These are phyloP conservation scores for Phycomyces nitens DNA, from an alignment of 192 early-diverging fungal species.

Conservation along the genomic window DNA sequence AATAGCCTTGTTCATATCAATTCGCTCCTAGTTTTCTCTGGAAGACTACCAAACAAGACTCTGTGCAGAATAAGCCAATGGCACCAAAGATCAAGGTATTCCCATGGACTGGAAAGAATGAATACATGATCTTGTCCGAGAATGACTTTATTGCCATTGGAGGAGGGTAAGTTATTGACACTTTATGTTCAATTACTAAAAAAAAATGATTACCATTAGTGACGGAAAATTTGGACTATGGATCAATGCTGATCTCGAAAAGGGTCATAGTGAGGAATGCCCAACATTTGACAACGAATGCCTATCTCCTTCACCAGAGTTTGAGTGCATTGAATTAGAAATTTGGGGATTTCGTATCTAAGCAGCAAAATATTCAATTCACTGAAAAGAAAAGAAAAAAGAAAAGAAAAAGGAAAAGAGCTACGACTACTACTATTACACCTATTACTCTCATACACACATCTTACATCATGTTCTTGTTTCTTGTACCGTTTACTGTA, in stretches of 20 bases:
- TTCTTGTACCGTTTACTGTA: not conserved
- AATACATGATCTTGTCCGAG: slow-evolving; percentile 76
- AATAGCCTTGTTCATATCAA: not conserved
- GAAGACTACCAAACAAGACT: slow-evolving; percentile 48
- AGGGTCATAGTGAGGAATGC: slow-evolving; percentile 64
- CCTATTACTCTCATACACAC: not conserved
- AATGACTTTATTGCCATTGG: slow-evolving; percentile 74
- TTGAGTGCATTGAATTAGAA: slow-evolving; percentile 36
- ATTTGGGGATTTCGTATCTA: slow-evolving; percentile 36
- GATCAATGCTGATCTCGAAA: slow-evolving; percentile 69
- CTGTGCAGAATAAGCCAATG: slow-evolving; percentile 17
- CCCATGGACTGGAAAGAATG: slow-evolving; percentile 73
- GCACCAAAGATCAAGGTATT: slow-evolving; percentile 47
- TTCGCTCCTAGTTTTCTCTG: slow-evolving; percentile 63
- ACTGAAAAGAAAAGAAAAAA: no score
- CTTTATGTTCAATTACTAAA: not conserved
- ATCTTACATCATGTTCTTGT: not conserved
- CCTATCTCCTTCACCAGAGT: slow-evolving; percentile 24
- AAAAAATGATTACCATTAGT: slow-evolving; percentile 24
- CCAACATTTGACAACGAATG: slow-evolving; percentile 75
- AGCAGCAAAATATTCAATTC: not conserved
- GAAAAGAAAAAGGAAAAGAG: no score
- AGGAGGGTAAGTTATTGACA: slow-evolving; percentile 57
- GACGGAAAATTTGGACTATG: slow-evolving; percentile 78
- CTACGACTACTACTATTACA: not conserved